A percentile compares a stretch with the other conserved stretches of the same genome.
These are phyloP conservation scores for Talaromyces marneffei DNA, from an alignment of 2,329 filamentous ascomycete genomes.

Conservation along the genomic window DNA sequence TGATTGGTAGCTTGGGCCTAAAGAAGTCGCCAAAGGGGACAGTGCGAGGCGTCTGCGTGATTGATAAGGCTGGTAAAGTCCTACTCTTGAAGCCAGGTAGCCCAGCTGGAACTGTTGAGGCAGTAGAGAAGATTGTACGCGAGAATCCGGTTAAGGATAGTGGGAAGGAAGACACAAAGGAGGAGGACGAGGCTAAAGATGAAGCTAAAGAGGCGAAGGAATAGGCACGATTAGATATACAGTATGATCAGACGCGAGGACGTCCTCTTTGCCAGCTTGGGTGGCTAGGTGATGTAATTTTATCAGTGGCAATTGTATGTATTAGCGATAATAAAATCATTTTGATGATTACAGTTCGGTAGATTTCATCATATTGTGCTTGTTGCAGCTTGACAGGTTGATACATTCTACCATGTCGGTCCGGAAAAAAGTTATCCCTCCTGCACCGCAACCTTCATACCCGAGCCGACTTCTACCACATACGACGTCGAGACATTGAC, in stretches of 20 bases:
- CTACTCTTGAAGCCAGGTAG: constrained; percentile 68
- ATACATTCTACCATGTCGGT: neutral
- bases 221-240: neutral
- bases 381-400: neutral
- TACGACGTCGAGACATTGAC: constrained; percentile 3
- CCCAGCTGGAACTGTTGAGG: constrained; percentile 70
- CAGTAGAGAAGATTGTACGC: constrained; percentile 66
- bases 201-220: neutral
- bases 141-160: constrained; percentile 26
- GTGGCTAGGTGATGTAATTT: neutral
- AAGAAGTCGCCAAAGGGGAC: constrained; percentile 80
- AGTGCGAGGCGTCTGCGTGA: constrained; percentile 77
- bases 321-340: neutral
- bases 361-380: neutral
- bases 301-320: neutral
- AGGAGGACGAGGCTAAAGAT: constrained; percentile 14
- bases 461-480: constrained; percentile 3
- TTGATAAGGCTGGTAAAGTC: constrained; percentile 76
- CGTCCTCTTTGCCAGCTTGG: neutral
- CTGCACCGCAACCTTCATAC: neutral
- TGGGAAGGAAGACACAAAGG: neutral
- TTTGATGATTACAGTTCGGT: neutral
- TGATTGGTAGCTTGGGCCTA: constrained; percentile 83
- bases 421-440: constrained; percentile 10
- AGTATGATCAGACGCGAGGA: neutral